phyloP scores from a whole-genome alignment of 1,284 basidiomycete species.

The Tilletia caries region DNA sequence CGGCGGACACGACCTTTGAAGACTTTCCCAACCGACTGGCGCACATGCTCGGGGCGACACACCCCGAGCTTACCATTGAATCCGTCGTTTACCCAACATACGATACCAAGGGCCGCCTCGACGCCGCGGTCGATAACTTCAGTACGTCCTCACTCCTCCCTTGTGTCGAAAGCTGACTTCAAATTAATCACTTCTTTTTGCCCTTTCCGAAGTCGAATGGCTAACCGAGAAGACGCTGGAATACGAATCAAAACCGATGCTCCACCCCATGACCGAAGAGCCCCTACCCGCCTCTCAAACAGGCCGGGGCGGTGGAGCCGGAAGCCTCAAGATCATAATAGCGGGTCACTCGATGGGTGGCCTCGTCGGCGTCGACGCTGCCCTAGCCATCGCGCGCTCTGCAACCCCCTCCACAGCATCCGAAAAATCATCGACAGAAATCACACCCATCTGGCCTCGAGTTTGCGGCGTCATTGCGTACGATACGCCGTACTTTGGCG shows the following conservation, averaged over 20 bases:
- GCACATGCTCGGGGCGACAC: constrained; percentile 65
- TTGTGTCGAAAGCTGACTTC: not conserved
- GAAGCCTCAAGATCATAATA: constrained; percentile 66
- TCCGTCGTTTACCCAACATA: constrained; percentile 82
- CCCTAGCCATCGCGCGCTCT: constrained; percentile 67
- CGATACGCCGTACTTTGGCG: constrained; percentile 68
- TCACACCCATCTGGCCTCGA: constrained; percentile 66
- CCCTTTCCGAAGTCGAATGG: constrained; percentile 21
- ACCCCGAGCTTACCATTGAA: constrained; percentile 63
- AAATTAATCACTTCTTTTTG: not conserved
- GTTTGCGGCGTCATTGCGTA: constrained; percentile 78
- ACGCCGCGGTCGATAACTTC: constrained; percentile 33
- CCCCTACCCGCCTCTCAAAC: constrained; percentile 19
- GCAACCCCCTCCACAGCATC: not conserved
- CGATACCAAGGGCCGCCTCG: constrained; percentile 62
- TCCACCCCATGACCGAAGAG: constrained; percentile 24
- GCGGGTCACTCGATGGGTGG: constrained; percentile 71
- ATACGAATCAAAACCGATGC: constrained; percentile 62
- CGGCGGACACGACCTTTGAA: constrained; percentile 70
- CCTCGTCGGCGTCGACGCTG: constrained; percentile 72
- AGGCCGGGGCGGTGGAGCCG: constrained; percentile 36
- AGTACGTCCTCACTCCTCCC: not conserved
- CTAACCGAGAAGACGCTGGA: constrained; percentile 72
- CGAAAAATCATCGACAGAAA: not conserved
- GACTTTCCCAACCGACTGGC: constrained; percentile 72